These are phyloP conservation scores for Vaccinium macrocarpon DNA, from an alignment of 148 eudicot species.

Conservation along the genomic window DNA sequence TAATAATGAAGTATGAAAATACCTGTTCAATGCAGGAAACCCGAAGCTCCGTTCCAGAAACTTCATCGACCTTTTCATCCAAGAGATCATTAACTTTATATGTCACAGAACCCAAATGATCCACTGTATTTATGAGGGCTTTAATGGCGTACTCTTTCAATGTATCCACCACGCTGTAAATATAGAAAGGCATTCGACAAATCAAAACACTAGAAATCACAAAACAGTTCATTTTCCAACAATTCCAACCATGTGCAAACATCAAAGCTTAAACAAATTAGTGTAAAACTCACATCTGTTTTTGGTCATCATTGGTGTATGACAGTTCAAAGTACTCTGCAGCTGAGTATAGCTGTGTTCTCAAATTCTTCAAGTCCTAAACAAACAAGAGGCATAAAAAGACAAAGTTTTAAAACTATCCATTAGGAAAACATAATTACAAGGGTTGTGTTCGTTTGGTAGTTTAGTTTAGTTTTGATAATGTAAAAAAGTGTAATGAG, in stretches of 20 bases:
- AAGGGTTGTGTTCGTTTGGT: too few species aligned
- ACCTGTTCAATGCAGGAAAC: constrained; percentile 93
- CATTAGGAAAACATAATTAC: not conserved
- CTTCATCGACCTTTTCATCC: constrained; percentile 83
- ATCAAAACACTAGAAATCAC: constrained; percentile 18
- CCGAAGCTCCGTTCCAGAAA: constrained; percentile 65
- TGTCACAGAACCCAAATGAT: constrained; percentile 88
- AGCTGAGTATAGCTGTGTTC: constrained; percentile 83
- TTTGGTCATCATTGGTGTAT: constrained; percentile 72
- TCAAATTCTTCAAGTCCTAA: constrained; percentile 89
- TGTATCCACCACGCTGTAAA: constrained; percentile 74
- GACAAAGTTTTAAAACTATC: not conserved
- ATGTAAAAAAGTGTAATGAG: too few species aligned
- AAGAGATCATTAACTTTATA: constrained; percentile 76
- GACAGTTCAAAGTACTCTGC: constrained; percentile 92
- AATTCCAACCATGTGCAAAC: not conserved
- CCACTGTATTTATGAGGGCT: constrained; percentile 91
- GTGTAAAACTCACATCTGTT: constrained; percentile 61
- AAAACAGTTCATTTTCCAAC: not conserved
- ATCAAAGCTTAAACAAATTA: not conserved
- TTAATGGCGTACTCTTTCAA: constrained; percentile 82
- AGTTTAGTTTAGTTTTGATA: too few species aligned
- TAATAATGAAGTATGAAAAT: constrained; percentile 2
- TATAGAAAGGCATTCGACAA: not conserved
- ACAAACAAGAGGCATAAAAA: constrained; percentile 11